Conservation (phyloP, 768 basidiomycete genomes). For the Xerocomellus chrysenteron region DNA sequence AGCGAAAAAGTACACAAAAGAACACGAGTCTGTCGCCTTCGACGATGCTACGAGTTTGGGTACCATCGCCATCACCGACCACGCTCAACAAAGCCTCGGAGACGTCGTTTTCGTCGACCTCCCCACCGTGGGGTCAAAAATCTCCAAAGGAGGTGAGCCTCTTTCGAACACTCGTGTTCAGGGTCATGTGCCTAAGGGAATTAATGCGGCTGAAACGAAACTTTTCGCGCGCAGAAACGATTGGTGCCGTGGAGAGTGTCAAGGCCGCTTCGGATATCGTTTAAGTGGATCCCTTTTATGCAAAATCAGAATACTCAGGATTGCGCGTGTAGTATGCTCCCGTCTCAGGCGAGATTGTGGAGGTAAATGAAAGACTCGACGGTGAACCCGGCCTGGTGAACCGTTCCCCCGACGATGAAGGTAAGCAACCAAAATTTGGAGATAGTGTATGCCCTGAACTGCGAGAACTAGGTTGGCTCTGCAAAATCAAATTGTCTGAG, state of each 20-base stretch:
- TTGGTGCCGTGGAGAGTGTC: slow-evolving; percentile 94
- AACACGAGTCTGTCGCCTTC: slow-evolving; percentile 84
- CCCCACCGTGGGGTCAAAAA: slow-evolving; percentile 57
- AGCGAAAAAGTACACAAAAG: slow-evolving; percentile 63
- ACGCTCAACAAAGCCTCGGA: slow-evolving; percentile 88
- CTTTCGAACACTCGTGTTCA: not conserved
- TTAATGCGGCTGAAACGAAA: slow-evolving; percentile 5
- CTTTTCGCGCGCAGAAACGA: slow-evolving; percentile 51
- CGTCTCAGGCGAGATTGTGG: slow-evolving; percentile 78
- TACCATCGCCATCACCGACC: slow-evolving; percentile 82
- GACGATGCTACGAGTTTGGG: slow-evolving; percentile 79
- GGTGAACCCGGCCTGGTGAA: slow-evolving; percentile 79
- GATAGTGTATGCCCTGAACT: not conserved
- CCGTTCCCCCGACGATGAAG: slow-evolving; percentile 81
- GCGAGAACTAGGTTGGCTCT: slow-evolving; percentile 78
- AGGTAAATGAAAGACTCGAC: slow-evolving; percentile 72
- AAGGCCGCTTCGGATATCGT: slow-evolving; percentile 97
- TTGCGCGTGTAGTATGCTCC: slow-evolving; percentile 72
- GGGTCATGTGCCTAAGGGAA: not conserved
- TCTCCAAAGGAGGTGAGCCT: slow-evolving; percentile 73
- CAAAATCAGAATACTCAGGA: slow-evolving; percentile 9
- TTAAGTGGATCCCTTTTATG: slow-evolving; percentile 25
- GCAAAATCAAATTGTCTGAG: slow-evolving; percentile 82
- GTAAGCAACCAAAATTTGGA: slow-evolving; percentile 40
- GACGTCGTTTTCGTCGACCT: slow-evolving; percentile 98